phyloP scores from a whole-genome alignment of 192 early-diverging fungal genomes.

The Nowakowskiella sp. region DNA sequence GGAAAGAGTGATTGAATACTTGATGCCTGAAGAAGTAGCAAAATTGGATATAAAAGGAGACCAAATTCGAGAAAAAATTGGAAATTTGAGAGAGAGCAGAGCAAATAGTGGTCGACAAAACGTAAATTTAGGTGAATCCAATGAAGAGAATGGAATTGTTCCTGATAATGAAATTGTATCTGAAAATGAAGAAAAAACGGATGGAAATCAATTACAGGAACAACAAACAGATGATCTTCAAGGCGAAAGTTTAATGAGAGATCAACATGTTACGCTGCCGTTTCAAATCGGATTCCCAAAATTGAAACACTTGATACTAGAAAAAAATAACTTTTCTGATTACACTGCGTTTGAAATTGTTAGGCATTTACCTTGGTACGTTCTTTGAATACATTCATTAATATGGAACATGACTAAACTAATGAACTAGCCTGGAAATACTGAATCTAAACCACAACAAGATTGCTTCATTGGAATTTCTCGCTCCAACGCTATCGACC shows the following conservation, averaged over 20 bases:
- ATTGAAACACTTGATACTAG: conserved; percentile 31
- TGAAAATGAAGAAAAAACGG: conserved; percentile 14
- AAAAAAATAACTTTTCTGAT: conserved; percentile 28
- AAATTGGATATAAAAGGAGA: conserved; percentile 19
- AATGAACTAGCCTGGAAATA: conserved; percentile 21
- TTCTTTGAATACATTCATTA: neutral
- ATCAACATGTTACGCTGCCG: neutral
- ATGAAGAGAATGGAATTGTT: conserved; percentile 6
- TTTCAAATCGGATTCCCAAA: conserved; percentile 26
- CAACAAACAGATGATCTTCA: too few relatives aligned
- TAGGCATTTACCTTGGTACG: conserved; percentile 33
- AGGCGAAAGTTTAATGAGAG: neutral
- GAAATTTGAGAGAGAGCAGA: conserved; percentile 11
- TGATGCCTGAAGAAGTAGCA: conserved; percentile 31
- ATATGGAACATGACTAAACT: neutral
- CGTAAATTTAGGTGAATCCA: conserved; percentile 5
- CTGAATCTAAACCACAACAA: conserved; percentile 35
- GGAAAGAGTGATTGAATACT: conserved; percentile 37
- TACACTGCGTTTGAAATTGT: conserved; percentile 24
- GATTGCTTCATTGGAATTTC: conserved; percentile 23
- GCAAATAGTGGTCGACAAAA: neutral
- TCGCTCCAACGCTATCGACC: conserved; percentile 11
- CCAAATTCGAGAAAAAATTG: conserved; percentile 7
- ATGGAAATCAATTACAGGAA: too few relatives aligned
- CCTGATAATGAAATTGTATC: conserved; percentile 10